Evolutionary conservation across 495 filamentous ascomycete species (phyloP).

Genomic region (Cudoniella acicularis): DNA sequence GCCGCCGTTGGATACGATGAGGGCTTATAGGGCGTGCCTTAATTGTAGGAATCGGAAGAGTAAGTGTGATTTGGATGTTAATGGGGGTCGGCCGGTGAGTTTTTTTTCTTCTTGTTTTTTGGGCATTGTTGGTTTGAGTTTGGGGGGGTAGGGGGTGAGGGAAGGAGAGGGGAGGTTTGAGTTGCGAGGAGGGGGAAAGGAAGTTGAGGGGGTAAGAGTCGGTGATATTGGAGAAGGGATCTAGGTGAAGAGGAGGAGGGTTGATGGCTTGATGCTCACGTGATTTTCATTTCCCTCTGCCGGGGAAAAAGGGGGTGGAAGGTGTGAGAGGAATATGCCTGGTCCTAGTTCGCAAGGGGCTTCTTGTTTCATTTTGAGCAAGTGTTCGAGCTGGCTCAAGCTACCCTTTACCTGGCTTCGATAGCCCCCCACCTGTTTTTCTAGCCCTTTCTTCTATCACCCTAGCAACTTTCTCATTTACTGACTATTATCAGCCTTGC

Average conservation of each 20-base stretch:
- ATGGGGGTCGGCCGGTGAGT: slow-evolving; percentile 23
- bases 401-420: too few relatives aligned
- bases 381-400: too few relatives aligned
- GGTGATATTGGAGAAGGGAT: too few relatives aligned
- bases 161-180: neutral
- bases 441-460: too few relatives aligned
- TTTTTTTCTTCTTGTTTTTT: slow-evolving; percentile 8
- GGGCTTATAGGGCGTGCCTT: slow-evolving; percentile 59
- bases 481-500: slow-evolving; percentile 40
- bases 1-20: slow-evolving; percentile 36
- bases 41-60: slow-evolving; percentile 61
- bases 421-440: too few relatives aligned
- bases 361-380: too few relatives aligned
- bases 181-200: neutral
- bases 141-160: neutral
- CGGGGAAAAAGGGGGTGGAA: too few relatives aligned
- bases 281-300: too few relatives aligned
- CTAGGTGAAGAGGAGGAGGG: neutral
- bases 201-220: neutral
- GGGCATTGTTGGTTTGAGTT: neutral
- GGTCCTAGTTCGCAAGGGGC: too few relatives aligned
- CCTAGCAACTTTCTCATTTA: too few relatives aligned
- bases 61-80: slow-evolving; percentile 58
- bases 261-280: neutral
- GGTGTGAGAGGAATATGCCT: too few relatives aligned